A percentile compares a stretch with the other conserved stretches of the same genome.
Evolutionary conservation across 148 eudicot genomes (phyloP).

Genomic region (Polygonum maritimum): DNA sequence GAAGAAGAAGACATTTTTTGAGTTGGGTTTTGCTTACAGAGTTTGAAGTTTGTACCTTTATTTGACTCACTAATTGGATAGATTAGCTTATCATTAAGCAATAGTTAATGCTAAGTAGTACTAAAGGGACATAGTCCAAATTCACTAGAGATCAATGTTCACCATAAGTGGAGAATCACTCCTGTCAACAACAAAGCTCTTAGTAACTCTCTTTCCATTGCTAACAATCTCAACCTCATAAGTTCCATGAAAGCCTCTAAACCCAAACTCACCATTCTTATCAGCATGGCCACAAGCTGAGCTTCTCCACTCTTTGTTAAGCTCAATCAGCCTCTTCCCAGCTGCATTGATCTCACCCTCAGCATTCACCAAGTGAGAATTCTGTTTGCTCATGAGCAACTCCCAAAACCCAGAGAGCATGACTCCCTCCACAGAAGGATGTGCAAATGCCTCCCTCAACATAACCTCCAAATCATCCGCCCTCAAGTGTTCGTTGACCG

Average conservation of each 20-base stretch:
- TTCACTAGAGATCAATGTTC: conserved; percentile 24
- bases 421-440: conserved; percentile 81
- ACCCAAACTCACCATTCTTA: conserved; percentile 50
- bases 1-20: too few species aligned
- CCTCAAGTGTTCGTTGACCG: conserved; percentile 54
- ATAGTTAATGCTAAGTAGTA: too few species aligned
- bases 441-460: conserved; percentile 87
- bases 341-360: conserved; percentile 88
- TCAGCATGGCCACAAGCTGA: conserved; percentile 47
- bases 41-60: too few species aligned
- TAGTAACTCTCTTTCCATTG: conserved; percentile 21
- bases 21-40: too few species aligned
- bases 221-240: conserved; percentile 52
- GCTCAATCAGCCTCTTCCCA: conserved; percentile 49
- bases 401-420: conserved; percentile 97
- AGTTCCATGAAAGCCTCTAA: conserved; percentile 74
- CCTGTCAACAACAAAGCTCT: conserved; percentile 69
- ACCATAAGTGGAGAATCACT: conserved; percentile 49
- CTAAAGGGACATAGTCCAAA: too few species aligned
- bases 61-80: too few species aligned
- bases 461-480: conserved; percentile 93
- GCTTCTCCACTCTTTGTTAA: conserved; percentile 68
- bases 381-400: conserved; percentile 48
- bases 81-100: too few species aligned
- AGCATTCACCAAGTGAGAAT: conserved; percentile 71